phyloP scores from a whole-genome alignment of 1,139 yeast species.

The Diutina siamensis region DNA sequence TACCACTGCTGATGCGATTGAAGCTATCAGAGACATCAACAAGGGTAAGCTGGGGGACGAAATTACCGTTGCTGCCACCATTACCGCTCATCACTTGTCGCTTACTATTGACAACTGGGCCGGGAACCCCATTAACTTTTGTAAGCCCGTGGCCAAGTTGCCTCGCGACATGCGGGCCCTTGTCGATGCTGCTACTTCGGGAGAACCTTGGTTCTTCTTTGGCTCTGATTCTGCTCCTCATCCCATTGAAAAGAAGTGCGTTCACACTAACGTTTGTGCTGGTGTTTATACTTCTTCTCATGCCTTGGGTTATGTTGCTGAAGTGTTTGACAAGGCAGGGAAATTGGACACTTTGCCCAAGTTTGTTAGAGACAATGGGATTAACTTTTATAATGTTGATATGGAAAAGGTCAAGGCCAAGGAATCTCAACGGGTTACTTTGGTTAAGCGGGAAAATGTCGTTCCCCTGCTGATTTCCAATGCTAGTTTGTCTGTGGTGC shows the following conservation, averaged over 20 bases:
- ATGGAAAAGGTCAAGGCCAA: constrained; percentile 17
- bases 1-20: constrained; percentile 81
- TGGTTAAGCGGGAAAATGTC: constrained; percentile 36
- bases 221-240: constrained; percentile 99
- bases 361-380: constrained; percentile 71
- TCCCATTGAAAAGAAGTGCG: constrained; percentile 66
- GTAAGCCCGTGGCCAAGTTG: constrained; percentile 95
- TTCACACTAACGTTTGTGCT: constrained; percentile 82
- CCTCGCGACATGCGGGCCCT: constrained; percentile 77
- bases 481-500: constrained; percentile 51
- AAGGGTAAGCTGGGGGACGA: constrained; percentile 21
- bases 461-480: constrained; percentile 52
- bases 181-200: constrained; percentile 81
- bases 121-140: constrained; percentile 86
- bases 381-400: constrained; percentile 43
- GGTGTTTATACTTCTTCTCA: constrained; percentile 90
- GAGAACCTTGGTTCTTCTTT: constrained; percentile 85
- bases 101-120: constrained; percentile 94
- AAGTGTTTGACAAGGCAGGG: constrained; percentile 60
- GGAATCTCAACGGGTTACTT: constrained; percentile 22
- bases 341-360: constrained; percentile 54
- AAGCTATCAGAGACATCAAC: constrained; percentile 54
- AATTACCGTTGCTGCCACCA: constrained; percentile 73
- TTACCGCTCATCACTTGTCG: constrained; percentile 89
- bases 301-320: constrained; percentile 76